Evolutionary conservation across 2,329 filamentous ascomycete species (phyloP), one percentile per base, ranked within the genome.

Genomic region (Chrysoporthe puriensis): DNA sequence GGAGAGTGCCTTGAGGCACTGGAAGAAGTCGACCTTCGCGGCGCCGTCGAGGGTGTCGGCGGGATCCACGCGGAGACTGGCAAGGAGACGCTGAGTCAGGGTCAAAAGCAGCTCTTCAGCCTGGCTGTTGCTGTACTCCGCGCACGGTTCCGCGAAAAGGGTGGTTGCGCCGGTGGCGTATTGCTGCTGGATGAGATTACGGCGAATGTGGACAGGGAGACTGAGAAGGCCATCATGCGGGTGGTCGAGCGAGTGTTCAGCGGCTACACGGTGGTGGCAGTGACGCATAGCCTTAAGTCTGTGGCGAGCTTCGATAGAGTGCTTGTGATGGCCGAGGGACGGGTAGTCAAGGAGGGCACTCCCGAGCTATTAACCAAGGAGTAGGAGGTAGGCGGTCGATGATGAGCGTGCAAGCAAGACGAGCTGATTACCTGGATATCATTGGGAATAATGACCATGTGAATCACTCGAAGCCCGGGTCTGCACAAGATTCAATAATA

Each of bases 101-200:
- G 89, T 0, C 88, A 89, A 72, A 67, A 58, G 50, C 66, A 70
- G 71, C 77, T 87, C 2, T 85, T 88, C 72, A 85, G 84, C 72
- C 77, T 87, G 40, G 84, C 84, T 6, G 74, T 84, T 21, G 85
- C 83, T 2, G 76, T 86, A 54, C 74, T 87, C 59, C 74, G 78
- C 6, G 62, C 68, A 4, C 57, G 63, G 21, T 36, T 57, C 14
- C 62, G 46, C n/a, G 21, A 52, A 44, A 54, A 66, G 52, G 2
- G 26, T 1, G 62, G 65, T 1, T 18, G 26, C 8, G 7, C 18
- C 13, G 52, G 70, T 1, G 70, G 68, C 11, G 32, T 71, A 4
- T 36, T 71, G 8, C 59, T 71, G 11, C 62, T 71, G 2, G 70
- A 70, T 36, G 70, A 71, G 52, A 44, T 68, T 18, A 71, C 63